Evolutionary conservation across 352 stramenopile genomes (phyloP).

Genomic region (Phytophthora tubulina): DNA sequence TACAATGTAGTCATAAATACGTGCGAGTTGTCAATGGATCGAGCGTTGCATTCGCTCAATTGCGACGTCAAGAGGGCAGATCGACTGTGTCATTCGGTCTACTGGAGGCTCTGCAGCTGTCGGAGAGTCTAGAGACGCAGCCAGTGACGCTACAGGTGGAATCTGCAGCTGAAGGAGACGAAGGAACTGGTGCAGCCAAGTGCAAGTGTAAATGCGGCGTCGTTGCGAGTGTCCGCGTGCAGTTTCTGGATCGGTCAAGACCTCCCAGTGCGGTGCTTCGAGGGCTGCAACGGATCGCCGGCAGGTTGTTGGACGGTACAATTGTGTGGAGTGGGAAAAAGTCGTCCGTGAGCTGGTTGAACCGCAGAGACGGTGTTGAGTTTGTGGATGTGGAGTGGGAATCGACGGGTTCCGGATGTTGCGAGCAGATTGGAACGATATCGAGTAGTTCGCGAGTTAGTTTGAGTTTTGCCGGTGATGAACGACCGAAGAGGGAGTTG

Average conservation of each 20-base stretch:
- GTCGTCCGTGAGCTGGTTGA: slow-evolving; percentile 59
- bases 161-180: slow-evolving; percentile 1
- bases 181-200: neutral
- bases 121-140: slow-evolving; percentile 1
- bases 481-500: neutral
- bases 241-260: slow-evolving; percentile 47
- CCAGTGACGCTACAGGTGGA: slow-evolving; percentile 18
- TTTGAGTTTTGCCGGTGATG: slow-evolving; percentile 42
- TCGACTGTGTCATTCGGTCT: slow-evolving; percentile 45
- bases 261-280: slow-evolving; percentile 50
- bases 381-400: slow-evolving; percentile 46
- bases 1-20: slow-evolving; percentile 18
- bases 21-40: slow-evolving; percentile 24
- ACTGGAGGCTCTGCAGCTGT: slow-evolving; percentile 38
- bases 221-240: slow-evolving; percentile 42
- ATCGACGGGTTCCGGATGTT: slow-evolving; percentile 47
- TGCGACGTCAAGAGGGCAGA: slow-evolving; percentile 30
- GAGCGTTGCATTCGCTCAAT: slow-evolving; percentile 33
- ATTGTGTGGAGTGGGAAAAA: slow-evolving; percentile 51
- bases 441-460: slow-evolving; percentile 35
- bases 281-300: slow-evolving; percentile 46
- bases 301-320: slow-evolving; percentile 50
- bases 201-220: slow-evolving; percentile 45
- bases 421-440: slow-evolving; percentile 40
- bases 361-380: slow-evolving; percentile 41